phyloP scores from a whole-genome alignment of 306 rosid genomes.

The Acacia melanoxylon region DNA sequence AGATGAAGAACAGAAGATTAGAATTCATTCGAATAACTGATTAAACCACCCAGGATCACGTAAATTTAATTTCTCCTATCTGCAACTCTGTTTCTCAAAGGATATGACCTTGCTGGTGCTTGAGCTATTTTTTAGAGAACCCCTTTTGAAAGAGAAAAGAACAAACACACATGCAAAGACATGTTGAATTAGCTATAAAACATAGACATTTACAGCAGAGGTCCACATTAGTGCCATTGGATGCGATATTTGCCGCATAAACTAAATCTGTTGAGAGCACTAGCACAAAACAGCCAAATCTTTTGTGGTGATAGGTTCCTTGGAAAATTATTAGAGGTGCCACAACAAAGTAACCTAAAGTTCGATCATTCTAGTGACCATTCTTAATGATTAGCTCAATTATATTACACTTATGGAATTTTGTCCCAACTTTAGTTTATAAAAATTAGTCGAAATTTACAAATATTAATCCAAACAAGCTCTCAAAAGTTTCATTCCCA shows the following conservation, averaged over 20 bases:
- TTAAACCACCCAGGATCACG: slow-evolving; percentile 9
- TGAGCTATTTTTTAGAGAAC: not conserved
- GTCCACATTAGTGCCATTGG: not conserved
- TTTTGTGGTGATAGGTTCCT: not conserved
- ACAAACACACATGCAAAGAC: not conserved
- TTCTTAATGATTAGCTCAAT: not conserved
- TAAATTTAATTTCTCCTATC: slow-evolving; percentile 13
- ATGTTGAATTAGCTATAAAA: not conserved
- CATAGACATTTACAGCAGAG: not conserved
- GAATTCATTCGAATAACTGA: slow-evolving; percentile 13
- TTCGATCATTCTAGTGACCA: not conserved
- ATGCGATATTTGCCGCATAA: not conserved
- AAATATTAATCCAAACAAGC: too few relatives aligned
- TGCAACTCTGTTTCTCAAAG: slow-evolving; percentile 5
- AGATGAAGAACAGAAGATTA: not conserved
- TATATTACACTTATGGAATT: too few relatives aligned
- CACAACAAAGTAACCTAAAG: not conserved
- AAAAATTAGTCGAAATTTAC: too few relatives aligned
- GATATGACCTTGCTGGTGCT: not conserved
- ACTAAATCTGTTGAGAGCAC: not conserved
- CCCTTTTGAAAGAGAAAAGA: not conserved
- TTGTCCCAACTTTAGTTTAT: too few relatives aligned
- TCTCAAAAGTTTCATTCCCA: too few relatives aligned
- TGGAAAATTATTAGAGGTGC: not conserved
- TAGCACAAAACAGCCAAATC: not conserved